Base-by-base conservation (phyloP, 805 yeast species). In the Wickerhamiella qilinensis region DNA sequence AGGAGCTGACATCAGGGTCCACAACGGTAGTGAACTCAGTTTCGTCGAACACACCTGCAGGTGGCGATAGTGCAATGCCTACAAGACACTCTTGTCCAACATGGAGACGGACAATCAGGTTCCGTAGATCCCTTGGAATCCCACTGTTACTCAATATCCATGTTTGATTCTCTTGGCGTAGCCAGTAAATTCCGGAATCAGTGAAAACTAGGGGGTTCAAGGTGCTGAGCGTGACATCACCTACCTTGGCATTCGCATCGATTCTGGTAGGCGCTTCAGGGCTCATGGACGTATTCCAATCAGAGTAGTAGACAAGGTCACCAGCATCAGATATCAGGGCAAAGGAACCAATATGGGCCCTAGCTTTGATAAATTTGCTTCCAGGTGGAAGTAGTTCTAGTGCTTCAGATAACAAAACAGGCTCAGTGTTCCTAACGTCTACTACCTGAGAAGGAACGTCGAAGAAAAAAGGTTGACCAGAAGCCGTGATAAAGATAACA, bases 281-380 rank as follows among this genome's bases (percentile, higher is more conserved):
- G 8, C 7, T 7, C 30, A 28, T 28, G 15, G 8, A 8, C n/a
- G 30, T 14, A 15, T 28, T 15, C 30, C 30, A 28, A 15, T 28
- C 17, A 6, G 30, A 28, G 30, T 28, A 28, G 30, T 28, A 28
- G 15, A 28, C 17, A 8, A 30, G 20, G 21, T 30, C 33, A 30
- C 30, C 37, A 25, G 17, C 24, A 16, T 35, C 37, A 19, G 21
- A 9, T 11, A 37, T 37, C 19, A 43, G 32, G 38, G 43, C 37
- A 27, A 36, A 3, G 17, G 28, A 12, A 8, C 41, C 32, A 39
- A 43, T 16, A 17, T 38, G 22, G 12, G 27, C 3, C 21, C 37
- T 11, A 15, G 15, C n/a, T 17, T 28, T 8, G 35, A 37, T 12
- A 20, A 30, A 14, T 18, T 15, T 7, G 11, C 20, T 7, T 8